Percentiles rank a stretch among this genome's conserved stretches.
Evolutionary conservation across 1,284 basidiomycete species (phyloP).

Genomic region (Malassezia sp.): DNA sequence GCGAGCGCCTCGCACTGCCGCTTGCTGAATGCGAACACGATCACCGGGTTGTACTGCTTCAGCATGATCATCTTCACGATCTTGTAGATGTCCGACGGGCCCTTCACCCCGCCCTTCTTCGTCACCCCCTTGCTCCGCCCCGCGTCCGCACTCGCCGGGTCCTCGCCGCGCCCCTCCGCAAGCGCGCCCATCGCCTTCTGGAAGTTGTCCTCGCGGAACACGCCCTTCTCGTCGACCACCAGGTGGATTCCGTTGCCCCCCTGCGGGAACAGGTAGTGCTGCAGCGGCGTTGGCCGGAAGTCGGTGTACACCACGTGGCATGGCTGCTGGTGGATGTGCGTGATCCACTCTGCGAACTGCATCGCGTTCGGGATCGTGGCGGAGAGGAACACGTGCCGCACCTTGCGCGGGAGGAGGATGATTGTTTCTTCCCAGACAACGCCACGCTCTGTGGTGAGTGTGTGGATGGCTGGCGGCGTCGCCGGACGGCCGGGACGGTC

Average conservation of each 20-base stretch:
- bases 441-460: too few relatives aligned
- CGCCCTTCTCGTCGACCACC: conserved; percentile 92
- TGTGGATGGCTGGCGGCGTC: too few relatives aligned
- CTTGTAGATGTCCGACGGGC: conserved; percentile 90
- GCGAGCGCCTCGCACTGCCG: conserved; percentile 92
- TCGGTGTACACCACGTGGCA: conserved; percentile 99
- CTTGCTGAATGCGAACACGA: conserved; percentile 97
- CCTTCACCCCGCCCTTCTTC: conserved; percentile 81
- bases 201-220: conserved; percentile 95
- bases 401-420: conserved; percentile 86
- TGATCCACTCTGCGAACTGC: conserved; percentile 99
- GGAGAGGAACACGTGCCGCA: conserved; percentile 97
- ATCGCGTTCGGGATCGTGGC: conserved; percentile 99
- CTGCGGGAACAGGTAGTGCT: conserved; percentile 94
- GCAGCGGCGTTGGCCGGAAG: conserved; percentile 91
- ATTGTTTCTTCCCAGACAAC: conserved; percentile 70
- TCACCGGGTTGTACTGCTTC: conserved; percentile 96
- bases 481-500: too few relatives aligned
- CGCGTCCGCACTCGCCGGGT: conserved; percentile 69
- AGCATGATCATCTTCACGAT: conserved; percentile 98
- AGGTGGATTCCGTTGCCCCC: conserved; percentile 94
- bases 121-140: conserved; percentile 55
- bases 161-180: conserved; percentile 65
- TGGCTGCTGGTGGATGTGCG: conserved; percentile 89
- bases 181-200: conserved; percentile 93